phyloP scores from a whole-genome alignment of 441 rosid genomes.

The Euphorbia celastroides region DNA sequence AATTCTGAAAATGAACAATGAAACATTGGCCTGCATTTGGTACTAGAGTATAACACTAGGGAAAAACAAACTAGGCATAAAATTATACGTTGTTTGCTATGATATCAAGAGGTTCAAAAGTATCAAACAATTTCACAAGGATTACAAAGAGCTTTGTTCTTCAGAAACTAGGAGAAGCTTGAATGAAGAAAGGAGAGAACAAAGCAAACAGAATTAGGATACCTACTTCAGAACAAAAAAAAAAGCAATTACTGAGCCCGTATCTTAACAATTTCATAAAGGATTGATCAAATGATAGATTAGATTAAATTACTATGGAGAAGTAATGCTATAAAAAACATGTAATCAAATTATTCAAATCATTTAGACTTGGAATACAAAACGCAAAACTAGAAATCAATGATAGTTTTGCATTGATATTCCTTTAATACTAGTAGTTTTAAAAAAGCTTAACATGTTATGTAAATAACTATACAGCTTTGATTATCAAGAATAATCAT shows the following conservation, averaged over 20 bases:
- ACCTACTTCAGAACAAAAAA: no score
- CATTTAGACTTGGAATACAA: background rate
- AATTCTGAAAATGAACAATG: background rate
- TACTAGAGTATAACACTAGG: background rate
- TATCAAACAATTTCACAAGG: background rate
- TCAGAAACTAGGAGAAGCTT: conserved; percentile 1
- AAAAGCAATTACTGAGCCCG: no score
- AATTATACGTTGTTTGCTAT: background rate
- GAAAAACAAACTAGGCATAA: background rate
- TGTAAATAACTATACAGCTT: background rate
- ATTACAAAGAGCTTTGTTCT: background rate
- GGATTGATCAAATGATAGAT: background rate
- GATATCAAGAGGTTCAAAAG: background rate
- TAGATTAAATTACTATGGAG: no score
- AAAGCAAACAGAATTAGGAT: background rate
- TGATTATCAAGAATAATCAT: background rate
- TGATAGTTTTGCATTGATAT: background rate
- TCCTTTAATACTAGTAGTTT: background rate
- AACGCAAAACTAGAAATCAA: background rate
- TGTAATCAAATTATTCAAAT: no score
- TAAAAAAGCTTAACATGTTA: background rate
- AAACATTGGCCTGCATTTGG: background rate
- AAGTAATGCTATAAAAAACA: no score
- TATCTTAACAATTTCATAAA: background rate
- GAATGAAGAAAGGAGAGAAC: background rate